phyloP scores from a whole-genome alignment of 2,329 filamentous ascomycete species.

The Pestalotiopsis sp. region DNA sequence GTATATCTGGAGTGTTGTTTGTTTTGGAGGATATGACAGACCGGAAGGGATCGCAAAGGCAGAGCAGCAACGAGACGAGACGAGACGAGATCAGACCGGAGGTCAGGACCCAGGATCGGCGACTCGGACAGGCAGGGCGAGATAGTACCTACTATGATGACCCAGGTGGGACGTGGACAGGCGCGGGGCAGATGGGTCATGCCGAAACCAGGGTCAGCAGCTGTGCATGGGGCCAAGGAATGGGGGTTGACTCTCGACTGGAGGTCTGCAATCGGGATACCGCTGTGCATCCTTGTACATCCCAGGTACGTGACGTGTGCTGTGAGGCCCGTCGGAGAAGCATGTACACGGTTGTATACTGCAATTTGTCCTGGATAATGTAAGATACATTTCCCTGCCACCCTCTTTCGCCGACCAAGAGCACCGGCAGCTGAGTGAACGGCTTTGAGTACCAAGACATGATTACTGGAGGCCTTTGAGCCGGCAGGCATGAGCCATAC shows the following conservation, averaged over 20 bases:
- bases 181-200: slow-evolving; percentile 14
- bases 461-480: background rate
- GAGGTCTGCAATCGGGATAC: background rate
- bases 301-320: no score
- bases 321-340: no score
- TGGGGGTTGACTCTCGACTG: background rate
- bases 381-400: background rate
- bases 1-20: slow-evolving; percentile 6
- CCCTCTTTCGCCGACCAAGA: background rate
- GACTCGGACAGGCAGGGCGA: slow-evolving; percentile 11
- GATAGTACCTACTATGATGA: background rate
- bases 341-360: background rate
- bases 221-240: slow-evolving; percentile 3
- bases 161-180: background rate
- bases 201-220: slow-evolving; percentile 10
- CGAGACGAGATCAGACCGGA: slow-evolving; percentile 1
- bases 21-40: background rate
- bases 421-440: background rate
- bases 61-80: background rate
- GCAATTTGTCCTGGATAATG: background rate
- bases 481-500: background rate
- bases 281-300: background rate
- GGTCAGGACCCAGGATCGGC: slow-evolving; percentile 8
- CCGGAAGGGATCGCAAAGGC: background rate
- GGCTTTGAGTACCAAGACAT: background rate